These are phyloP conservation scores for Candida loeiensis DNA, from an alignment of 805 yeast species.

Conservation along the genomic window DNA sequence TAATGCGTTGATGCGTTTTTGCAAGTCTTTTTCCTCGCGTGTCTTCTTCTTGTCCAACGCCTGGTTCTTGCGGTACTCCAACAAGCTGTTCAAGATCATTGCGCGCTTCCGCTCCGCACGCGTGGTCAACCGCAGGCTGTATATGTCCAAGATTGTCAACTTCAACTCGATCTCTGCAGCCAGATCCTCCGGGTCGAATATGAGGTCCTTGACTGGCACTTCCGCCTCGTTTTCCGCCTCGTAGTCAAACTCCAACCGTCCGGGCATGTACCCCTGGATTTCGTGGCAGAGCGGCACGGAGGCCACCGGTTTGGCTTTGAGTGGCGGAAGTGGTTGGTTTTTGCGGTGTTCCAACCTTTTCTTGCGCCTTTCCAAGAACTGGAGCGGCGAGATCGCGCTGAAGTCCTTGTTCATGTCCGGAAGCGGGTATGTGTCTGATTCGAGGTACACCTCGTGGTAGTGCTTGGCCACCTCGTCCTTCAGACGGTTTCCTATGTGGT, in stretches of 20 bases:
- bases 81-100: constrained; percentile 67
- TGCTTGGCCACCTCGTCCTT: constrained; percentile 90
- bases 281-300: constrained; percentile 97
- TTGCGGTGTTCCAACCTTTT: constrained; percentile 67
- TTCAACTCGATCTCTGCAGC: constrained; percentile 87
- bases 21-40: constrained; percentile 85
- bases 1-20: constrained; percentile 71
- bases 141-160: constrained; percentile 80
- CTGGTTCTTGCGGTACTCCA: constrained; percentile 82
- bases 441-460: constrained; percentile 67
- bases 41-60: constrained; percentile 79
- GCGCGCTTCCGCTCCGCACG: constrained; percentile 91
- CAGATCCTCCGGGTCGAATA: constrained; percentile 89
- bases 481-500: constrained; percentile 87
- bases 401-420: constrained; percentile 81
- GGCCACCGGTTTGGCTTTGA: constrained; percentile 83
- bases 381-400: constrained; percentile 54
- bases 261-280: constrained; percentile 98
- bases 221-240: constrained; percentile 98
- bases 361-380: constrained; percentile 66
- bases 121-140: constrained; percentile 81
- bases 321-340: constrained; percentile 71
- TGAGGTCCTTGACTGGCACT: constrained; percentile 88
- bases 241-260: constrained; percentile 91
- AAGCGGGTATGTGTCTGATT: constrained; percentile 74